Percentiles rank a stretch among this genome's conserved stretches.
Evolutionary conservation across 441 rosid genomes (phyloP).

Genomic region (Gossypium schwendimanii): DNA sequence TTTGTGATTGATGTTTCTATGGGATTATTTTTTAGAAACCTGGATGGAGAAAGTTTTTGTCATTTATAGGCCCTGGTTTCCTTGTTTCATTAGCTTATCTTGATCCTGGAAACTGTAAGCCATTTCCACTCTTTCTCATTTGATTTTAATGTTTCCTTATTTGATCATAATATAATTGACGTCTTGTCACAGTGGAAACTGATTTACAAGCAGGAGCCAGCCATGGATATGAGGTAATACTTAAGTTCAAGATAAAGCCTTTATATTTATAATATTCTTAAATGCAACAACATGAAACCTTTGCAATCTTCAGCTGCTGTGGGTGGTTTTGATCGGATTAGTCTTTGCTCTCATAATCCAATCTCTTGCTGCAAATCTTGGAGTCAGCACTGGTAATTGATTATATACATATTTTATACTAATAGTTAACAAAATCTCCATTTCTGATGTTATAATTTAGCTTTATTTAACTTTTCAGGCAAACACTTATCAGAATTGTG

Average conservation of each 20-base stretch:
- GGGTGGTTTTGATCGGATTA: conserved; percentile 53
- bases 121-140: neutral
- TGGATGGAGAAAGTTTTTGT: conserved; percentile 49
- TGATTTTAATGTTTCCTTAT: neutral
- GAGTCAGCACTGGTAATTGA: conserved; percentile 45
- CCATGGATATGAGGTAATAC: conserved; percentile 40
- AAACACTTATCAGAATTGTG: conserved; percentile 55
- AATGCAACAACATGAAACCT: neutral
- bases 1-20: neutral
- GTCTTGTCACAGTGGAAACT: conserved; percentile 44
- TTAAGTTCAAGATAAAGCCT: no score
- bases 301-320: conserved; percentile 37
- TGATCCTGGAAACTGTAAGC: conserved; percentile 62
- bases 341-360: conserved; percentile 57
- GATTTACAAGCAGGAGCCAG: conserved; percentile 68
- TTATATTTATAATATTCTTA: neutral
- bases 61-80: conserved; percentile 58
- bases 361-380: conserved; percentile 62
- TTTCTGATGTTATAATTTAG: neutral
- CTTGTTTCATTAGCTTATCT: conserved; percentile 59
- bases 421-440: neutral
- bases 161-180: neutral
- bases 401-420: neutral
- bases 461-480: conserved; percentile 21
- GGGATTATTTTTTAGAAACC: conserved; percentile 25